phyloP scores from a whole-genome alignment of 352 stramenopile species.

The Blastocystis sp. region DNA sequence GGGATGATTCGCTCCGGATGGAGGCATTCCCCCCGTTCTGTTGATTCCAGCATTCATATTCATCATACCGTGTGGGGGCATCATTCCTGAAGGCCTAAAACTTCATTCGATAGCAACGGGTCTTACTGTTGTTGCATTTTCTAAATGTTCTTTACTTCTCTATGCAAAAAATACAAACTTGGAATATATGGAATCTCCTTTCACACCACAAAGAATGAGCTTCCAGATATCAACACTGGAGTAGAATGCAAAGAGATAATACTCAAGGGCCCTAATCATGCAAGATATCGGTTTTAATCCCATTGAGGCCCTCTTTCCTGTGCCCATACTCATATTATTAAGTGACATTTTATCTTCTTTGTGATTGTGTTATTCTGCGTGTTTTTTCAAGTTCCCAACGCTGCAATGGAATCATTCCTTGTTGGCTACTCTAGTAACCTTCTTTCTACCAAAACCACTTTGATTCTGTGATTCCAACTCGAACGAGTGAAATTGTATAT shows the following conservation, averaged over 20 bases:
- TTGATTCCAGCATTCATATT: background rate
- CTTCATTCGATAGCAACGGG: background rate
- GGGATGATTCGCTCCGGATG: background rate
- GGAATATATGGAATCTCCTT: slow-evolving; percentile 21
- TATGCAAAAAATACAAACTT: background rate
- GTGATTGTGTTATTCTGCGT: too few relatives aligned
- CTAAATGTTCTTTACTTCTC: background rate
- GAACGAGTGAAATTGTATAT: too few relatives aligned
- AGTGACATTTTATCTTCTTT: background rate
- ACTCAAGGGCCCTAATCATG: background rate
- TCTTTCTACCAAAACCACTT: too few relatives aligned
- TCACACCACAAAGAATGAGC: background rate
- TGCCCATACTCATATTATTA: background rate
- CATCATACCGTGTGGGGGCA: background rate
- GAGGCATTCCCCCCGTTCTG: background rate
- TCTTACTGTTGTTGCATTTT: slow-evolving; percentile 36
- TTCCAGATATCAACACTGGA: slow-evolving; percentile 43
- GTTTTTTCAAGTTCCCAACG: too few relatives aligned
- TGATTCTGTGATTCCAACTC: too few relatives aligned
- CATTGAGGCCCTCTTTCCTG: background rate
- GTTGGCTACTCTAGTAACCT: too few relatives aligned
- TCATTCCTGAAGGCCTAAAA: background rate
- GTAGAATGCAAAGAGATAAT: slow-evolving; percentile 43
- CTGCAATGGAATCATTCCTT: too few relatives aligned
- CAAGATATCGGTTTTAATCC: background rate